These are phyloP conservation scores for Polyrhizophydium stewartii DNA, from an alignment of 371 early-diverging fungal genomes.

Conservation along the genomic window DNA sequence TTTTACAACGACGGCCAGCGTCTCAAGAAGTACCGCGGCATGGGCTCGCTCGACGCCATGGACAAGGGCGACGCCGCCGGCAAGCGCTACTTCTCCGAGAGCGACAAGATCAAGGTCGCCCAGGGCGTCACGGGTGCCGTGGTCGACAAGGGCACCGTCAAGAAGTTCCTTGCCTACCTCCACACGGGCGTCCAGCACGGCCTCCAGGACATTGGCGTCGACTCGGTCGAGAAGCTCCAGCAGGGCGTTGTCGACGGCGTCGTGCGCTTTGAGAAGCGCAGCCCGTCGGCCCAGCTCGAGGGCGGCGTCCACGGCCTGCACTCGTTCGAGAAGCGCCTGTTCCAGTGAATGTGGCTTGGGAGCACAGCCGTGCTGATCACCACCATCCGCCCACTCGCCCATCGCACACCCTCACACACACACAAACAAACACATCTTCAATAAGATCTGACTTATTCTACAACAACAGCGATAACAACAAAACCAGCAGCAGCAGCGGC, in stretches of 20 bases:
- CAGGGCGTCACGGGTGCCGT: constrained; percentile 94
- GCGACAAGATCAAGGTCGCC: constrained; percentile 95
- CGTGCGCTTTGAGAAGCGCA: constrained; percentile 91
- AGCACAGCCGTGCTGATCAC: too few species aligned
- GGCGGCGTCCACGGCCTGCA: constrained; percentile 94
- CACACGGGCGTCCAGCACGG: constrained; percentile 93
- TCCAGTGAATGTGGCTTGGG: too few species aligned
- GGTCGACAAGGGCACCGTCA: constrained; percentile 92
- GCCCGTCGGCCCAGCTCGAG: constrained; percentile 92
- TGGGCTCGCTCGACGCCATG: constrained; percentile 97
- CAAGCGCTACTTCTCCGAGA: constrained; percentile 94
- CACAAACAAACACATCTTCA: too few species aligned
- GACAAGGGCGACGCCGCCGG: constrained; percentile 66
- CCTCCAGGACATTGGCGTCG: constrained; percentile 93
- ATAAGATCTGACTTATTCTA: too few species aligned
- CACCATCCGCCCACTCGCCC: too few species aligned
- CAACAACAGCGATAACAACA: too few species aligned
- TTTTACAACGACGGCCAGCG: constrained; percentile 96
- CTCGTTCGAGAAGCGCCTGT: constrained; percentile 65
- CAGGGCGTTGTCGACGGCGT: constrained; percentile 60
- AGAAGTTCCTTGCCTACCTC: constrained; percentile 87
- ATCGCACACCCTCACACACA: too few species aligned
- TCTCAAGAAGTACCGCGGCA: constrained; percentile 95
- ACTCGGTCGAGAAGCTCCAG: constrained; percentile 58
- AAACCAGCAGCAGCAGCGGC: too few species aligned